These are phyloP conservation scores for Zygoascus biomembranicola DNA, from an alignment of 805 yeast genomes.

Conservation along the genomic window DNA sequence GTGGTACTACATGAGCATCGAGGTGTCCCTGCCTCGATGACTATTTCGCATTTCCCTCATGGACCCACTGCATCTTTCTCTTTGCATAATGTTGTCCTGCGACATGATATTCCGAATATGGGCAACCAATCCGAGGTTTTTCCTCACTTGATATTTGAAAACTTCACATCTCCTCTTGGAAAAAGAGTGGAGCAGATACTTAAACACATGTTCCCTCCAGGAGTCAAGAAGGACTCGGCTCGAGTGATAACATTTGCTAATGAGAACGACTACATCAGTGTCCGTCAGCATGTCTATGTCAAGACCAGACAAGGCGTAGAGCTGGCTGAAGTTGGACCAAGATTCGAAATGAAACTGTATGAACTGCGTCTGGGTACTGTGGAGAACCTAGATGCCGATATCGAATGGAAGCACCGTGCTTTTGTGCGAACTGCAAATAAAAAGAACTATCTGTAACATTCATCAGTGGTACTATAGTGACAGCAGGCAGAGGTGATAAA, in stretches of 20 bases:
- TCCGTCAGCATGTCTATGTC: conserved; percentile 91
- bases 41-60: conserved; percentile 92
- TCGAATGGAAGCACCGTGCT: conserved; percentile 94
- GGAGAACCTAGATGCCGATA: conserved; percentile 93
- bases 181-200: conserved; percentile 69
- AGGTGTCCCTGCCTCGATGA: conserved; percentile 93
- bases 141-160: conserved; percentile 91
- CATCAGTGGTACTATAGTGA: background rate
- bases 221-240: conserved; percentile 83
- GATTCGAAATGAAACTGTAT: conserved; percentile 92
- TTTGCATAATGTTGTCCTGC: conserved; percentile 83
- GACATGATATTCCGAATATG: conserved; percentile 81
- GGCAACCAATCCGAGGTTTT: conserved; percentile 88
- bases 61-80: conserved; percentile 96
- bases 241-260: conserved; percentile 92
- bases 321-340: conserved; percentile 94
- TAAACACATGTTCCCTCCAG: conserved; percentile 92
- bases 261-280: conserved; percentile 84
- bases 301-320: conserved; percentile 83
- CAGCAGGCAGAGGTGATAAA: background rate
- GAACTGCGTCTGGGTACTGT: conserved; percentile 84
- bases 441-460: conserved; percentile 69
- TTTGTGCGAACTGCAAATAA: conserved; percentile 93
- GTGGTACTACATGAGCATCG: conserved; percentile 90
- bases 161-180: conserved; percentile 75